These are phyloP conservation scores for Hura crepitans DNA, from an alignment of 441 rosid genomes.

Conservation along the genomic window DNA sequence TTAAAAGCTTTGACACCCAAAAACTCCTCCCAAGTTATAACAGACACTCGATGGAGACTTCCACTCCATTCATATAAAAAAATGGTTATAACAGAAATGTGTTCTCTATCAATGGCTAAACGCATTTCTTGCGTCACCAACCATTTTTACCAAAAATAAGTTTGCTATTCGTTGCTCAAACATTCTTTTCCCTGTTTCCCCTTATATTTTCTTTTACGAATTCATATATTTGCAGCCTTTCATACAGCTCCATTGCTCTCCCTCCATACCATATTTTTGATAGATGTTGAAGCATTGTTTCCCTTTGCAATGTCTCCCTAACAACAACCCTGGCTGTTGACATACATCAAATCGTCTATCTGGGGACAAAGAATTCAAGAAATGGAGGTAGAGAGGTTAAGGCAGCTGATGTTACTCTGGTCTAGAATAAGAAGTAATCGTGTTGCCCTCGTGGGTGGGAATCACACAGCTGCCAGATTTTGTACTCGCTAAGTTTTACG, in stretches of 20 bases:
- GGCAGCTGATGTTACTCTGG: slow-evolving; percentile 48
- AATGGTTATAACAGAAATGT: neutral
- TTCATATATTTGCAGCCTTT: neutral
- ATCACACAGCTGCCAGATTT: slow-evolving; percentile 80
- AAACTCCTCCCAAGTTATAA: neutral
- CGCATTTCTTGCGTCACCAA: slow-evolving; percentile 29
- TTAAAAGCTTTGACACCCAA: neutral
- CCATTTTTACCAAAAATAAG: slow-evolving; percentile 6
- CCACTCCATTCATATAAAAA: neutral
- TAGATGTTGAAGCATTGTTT: neutral
- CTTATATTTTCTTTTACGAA: slow-evolving; percentile 4
- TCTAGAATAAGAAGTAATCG: slow-evolving; percentile 42
- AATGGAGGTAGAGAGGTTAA: slow-evolving; percentile 62
- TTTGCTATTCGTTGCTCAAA: neutral
- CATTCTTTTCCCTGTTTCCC: neutral
- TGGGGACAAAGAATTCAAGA: slow-evolving; percentile 6
- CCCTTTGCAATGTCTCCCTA: slow-evolving; percentile 8
- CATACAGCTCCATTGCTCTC: neutral
- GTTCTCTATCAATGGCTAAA: slow-evolving; percentile 19
- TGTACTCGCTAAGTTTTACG: slow-evolving; percentile 53
- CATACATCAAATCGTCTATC: neutral
- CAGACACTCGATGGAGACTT: neutral
- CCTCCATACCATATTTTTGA: slow-evolving; percentile 21
- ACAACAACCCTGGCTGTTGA: neutral
- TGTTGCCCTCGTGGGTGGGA: slow-evolving; percentile 75